These are phyloP conservation scores for Lotus japonicus DNA, from an alignment of 306 rosid species.

Conservation along the genomic window DNA sequence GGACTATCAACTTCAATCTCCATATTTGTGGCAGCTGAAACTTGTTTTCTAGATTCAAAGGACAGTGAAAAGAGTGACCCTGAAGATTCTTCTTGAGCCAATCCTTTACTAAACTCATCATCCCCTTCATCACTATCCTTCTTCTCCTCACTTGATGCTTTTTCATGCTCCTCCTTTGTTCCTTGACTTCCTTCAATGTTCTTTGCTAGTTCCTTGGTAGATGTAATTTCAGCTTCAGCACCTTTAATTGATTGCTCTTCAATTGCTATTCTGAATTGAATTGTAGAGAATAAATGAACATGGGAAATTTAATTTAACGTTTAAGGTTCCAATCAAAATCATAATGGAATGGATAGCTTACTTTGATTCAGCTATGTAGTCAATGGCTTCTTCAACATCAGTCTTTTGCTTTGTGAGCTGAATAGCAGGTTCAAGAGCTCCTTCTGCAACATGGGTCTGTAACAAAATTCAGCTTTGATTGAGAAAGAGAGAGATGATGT, in stretches of 20 bases:
- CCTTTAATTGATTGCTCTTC: constrained; percentile 26
- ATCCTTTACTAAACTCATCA: background rate
- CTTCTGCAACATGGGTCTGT: constrained; percentile 33
- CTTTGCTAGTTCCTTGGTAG: constrained; percentile 11
- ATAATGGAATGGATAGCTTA: constrained; percentile 26
- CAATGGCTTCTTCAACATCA: constrained; percentile 10
- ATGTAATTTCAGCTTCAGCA: constrained; percentile 6
- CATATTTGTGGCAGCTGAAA: background rate
- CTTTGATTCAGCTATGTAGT: constrained; percentile 32
- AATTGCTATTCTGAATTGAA: constrained; percentile 30
- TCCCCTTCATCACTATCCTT: background rate
- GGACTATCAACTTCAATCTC: constrained; percentile 40
- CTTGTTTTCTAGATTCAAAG: constrained; percentile 27
- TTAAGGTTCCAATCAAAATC: background rate
- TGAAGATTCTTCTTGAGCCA: constrained; percentile 25
- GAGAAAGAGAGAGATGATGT: background rate
- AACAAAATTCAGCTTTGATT: background rate
- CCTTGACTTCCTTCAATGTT: constrained; percentile 12
- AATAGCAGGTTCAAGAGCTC: constrained; percentile 11
- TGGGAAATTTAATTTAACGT: background rate
- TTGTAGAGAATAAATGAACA: background rate
- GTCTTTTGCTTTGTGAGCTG: constrained; percentile 20
- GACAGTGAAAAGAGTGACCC: constrained; percentile 45
- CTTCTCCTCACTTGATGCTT: constrained; percentile 7
- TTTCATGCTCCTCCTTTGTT: constrained; percentile 9